These are phyloP conservation scores for Apium graveolens DNA, from an alignment of 129 eudicot genomes.

Conservation along the genomic window DNA sequence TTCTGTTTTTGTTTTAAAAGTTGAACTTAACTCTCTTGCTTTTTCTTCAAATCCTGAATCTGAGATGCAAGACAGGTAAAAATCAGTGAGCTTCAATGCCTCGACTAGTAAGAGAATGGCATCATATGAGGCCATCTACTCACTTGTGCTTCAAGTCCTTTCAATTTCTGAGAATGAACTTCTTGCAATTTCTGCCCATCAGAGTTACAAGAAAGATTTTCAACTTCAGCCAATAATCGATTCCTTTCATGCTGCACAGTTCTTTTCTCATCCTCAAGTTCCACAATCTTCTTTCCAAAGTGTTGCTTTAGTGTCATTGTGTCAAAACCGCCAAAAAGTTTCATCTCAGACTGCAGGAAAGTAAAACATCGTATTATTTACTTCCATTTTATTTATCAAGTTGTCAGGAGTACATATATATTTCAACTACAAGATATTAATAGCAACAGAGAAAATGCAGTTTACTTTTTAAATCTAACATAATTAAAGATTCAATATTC, in stretches of 20 bases:
- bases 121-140: slow-evolving; percentile 21
- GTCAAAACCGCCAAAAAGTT: slow-evolving; percentile 70
- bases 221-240: too few species aligned
- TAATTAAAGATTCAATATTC: not conserved
- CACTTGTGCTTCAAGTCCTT: slow-evolving; percentile 89
- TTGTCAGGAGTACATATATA: not conserved
- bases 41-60: slow-evolving; percentile 97
- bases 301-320: slow-evolving; percentile 92
- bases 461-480: not conserved
- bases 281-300: slow-evolving; percentile 85
- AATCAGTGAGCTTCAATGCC: slow-evolving; percentile 3
- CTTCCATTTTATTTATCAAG: not conserved
- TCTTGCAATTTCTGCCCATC: too few species aligned
- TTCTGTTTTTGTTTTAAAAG: slow-evolving; percentile 87
- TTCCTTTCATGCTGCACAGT: slow-evolving; percentile 89
- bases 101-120: slow-evolving; percentile 12
- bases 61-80: slow-evolving; percentile 16
- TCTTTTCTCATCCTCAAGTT: slow-evolving; percentile 95
- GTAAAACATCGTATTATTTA: too few species aligned
- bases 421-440: not conserved
- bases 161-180: slow-evolving; percentile 87
- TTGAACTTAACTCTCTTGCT: slow-evolving; percentile 95
- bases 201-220: too few species aligned
- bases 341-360: slow-evolving; percentile 98
- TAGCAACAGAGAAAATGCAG: not conserved